Base-by-base conservation (phyloP, 345 rosid species). In the Dipteronia dyeriana region DNA sequence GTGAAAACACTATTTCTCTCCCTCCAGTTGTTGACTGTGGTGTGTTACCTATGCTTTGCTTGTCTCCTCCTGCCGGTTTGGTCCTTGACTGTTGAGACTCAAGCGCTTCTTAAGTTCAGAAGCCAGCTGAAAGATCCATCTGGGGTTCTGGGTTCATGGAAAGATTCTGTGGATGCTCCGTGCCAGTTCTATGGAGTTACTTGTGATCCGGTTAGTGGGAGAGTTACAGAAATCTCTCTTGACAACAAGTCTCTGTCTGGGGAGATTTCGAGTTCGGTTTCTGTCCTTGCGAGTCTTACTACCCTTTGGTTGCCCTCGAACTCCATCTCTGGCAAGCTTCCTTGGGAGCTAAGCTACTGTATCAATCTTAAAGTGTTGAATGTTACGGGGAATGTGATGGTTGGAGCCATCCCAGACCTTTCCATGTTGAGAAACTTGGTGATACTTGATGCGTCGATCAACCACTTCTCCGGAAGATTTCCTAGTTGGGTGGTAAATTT, bases 401-500 rank as follows among this genome's bases (percentile, higher is more conserved):
- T 76, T 0, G 96, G 99, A 4, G 71, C 5, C 0, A 17, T 95
- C 11, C 99, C 96, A 0, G 94, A 92, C 79, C 85, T 95, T 66
- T 91, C 97, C 0, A 64, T 74, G 1, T 79, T 95, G 63, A 83
- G 13, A 68, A 81, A 54, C 80, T 76, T 95, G 77, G 78, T 84
- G 73, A 16, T 17, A 79, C 92, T 95, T 31, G 98, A 89, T 66
- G 54, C 93, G 81, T 70, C 96, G 0, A 6, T 0, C 9, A 93
- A 95, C 75, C 75, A 38, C 59, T 85, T 93, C 69, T 82, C 87
- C 1, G 98, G 98, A 6, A 63, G 73, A 76, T 87, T 95, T 68
- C 98, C 89, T 0, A 66, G 75, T 16, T 95, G 96, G 98, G 83
- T 91, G 0, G 94, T 90, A 17, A 90, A 88, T 68, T 76, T 95